Base-by-base conservation (phyloP, 2,329 filamentous ascomycete genomes). In the Chaetomium olivaceum region DNA sequence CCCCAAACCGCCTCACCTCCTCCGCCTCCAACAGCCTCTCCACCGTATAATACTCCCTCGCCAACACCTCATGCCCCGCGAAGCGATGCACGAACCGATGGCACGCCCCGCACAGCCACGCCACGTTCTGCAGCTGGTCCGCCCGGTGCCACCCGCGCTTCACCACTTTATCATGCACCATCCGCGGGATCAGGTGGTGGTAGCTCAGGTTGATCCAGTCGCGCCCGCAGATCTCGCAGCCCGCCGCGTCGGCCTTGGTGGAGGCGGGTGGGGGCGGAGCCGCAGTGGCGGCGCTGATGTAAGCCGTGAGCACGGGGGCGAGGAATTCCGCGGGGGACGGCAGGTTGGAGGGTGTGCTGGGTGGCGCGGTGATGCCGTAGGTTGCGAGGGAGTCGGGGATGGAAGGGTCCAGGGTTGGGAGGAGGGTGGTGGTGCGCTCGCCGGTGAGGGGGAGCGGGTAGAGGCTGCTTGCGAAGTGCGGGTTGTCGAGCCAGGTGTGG, bases 81-180 rank as follows among this genome's bases (percentile, higher is more conserved):
- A 93, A 85, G 48, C 86, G 80, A 80, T 96, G 92, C 75, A 96
- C 91, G 74, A 92, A 93, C 51, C 84, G 86, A 80, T 96, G 92
- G 73, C 92, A 96, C 2, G 91, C 90, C 58, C 91, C 83, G 77
- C 92, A 96, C 70, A 96, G 77, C 92, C 92, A 96, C 14, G 92
- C 92, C 23, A 95, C 92, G 74, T 88, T 92, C 72, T 91, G 87
- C 76, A 96, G 76, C 77, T 88, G 85, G 76, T 91, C 90, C 68
- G 87, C 86, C 3, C 84, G 83, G 79, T 93, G 91, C 92, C 92
- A 96, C 1, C 89, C 90, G 51, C 91, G 82, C 80, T 91, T 92
- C 48, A 92, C 75, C 3, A 86, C 91, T 74, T 92, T 92, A 8
- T 85, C 87, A 76, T 96, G 92, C 66, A 92, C 88, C 52, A 85